Percentiles rank a stretch among this genome's conserved stretches.
These are phyloP conservation scores for Coprinopsis cinerea DNA, from an alignment of 768 basidiomycete species.

Conservation along the genomic window DNA sequence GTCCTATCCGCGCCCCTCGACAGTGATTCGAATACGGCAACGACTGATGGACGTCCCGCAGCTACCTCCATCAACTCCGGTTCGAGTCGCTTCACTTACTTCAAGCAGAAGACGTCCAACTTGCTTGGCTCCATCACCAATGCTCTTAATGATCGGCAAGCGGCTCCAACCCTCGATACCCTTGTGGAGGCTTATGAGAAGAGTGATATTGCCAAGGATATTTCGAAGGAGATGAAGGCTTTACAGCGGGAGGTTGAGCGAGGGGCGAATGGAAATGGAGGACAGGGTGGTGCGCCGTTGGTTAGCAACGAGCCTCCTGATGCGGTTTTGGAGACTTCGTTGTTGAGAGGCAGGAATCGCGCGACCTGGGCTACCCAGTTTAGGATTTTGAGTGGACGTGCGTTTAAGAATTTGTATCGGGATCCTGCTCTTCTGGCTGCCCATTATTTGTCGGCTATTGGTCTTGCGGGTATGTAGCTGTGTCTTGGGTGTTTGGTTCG, in stretches of 20 bases:
- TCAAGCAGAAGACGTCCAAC: conserved; percentile 72
- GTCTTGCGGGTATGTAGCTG: conserved; percentile 65
- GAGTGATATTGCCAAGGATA: conserved; percentile 59
- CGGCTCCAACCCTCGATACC: conserved; percentile 55
- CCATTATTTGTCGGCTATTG: conserved; percentile 84
- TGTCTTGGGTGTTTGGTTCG: conserved; percentile 4
- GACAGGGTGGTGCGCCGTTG: conserved; percentile 15
- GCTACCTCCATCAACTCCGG: conserved; percentile 34
- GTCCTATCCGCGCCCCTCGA: conserved; percentile 39
- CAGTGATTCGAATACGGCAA: conserved; percentile 35
- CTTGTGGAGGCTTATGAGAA: conserved; percentile 69
- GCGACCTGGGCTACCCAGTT: conserved; percentile 91
- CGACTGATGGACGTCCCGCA: conserved; percentile 17
- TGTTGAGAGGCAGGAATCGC: conserved; percentile 68
- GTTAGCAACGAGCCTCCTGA: conserved; percentile 50
- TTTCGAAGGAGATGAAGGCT: conserved; percentile 57
- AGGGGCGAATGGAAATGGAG: conserved; percentile 21
- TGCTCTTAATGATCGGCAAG: conserved; percentile 10
- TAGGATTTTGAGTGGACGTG: conserved; percentile 86
- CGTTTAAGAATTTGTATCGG: conserved; percentile 97
- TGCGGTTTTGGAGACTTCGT: conserved; percentile 58
- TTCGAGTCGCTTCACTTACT: conserved; percentile 36
- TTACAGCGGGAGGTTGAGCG: conserved; percentile 30
- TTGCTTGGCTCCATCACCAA: conserved; percentile 50
- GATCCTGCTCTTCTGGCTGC: conserved; percentile 88